Percentiles rank a stretch among this genome's conserved stretches.
phyloP scores from a whole-genome alignment of 257 asterid species.

The Scutellaria barbata region DNA sequence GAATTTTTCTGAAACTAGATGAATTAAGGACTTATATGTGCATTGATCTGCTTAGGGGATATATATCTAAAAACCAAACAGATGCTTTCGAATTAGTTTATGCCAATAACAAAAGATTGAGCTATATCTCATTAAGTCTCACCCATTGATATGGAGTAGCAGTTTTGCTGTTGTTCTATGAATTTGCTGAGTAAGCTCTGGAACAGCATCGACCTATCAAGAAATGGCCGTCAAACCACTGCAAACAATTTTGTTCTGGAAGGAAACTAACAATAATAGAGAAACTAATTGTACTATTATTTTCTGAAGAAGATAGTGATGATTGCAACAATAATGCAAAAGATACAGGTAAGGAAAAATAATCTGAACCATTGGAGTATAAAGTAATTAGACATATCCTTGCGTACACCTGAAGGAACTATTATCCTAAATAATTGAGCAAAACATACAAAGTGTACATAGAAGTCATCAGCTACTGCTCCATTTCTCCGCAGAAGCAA shows the following conservation, averaged over 20 bases:
- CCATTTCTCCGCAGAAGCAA: constrained; percentile 82
- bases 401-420: constrained; percentile 15
- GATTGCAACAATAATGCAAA: constrained; percentile 1
- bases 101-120: constrained; percentile 18
- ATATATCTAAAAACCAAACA: constrained; percentile 4
- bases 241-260: constrained; percentile 17
- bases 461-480: constrained; percentile 87
- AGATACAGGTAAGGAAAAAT: constrained; percentile 23
- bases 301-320: constrained; percentile 28
- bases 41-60: constrained; percentile 24
- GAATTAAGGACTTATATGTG: constrained; percentile 4
- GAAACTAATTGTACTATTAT: constrained; percentile 14
- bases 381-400: not conserved
- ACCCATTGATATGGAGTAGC: constrained; percentile 92
- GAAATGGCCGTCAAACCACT: constrained; percentile 38
- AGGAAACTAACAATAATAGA: constrained; percentile 1
- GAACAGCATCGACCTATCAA: constrained; percentile 92
- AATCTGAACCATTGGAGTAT: no score
- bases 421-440: constrained; percentile 17
- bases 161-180: constrained; percentile 88
- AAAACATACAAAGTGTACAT: constrained; percentile 74
- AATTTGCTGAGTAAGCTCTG: constrained; percentile 81
- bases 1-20: constrained; percentile 7
- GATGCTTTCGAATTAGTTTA: not conserved
- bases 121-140: constrained; percentile 45